Evolutionary conservation across 2,329 filamentous ascomycete species (phyloP).

Genomic region (Reticulascus tulasneorum): DNA sequence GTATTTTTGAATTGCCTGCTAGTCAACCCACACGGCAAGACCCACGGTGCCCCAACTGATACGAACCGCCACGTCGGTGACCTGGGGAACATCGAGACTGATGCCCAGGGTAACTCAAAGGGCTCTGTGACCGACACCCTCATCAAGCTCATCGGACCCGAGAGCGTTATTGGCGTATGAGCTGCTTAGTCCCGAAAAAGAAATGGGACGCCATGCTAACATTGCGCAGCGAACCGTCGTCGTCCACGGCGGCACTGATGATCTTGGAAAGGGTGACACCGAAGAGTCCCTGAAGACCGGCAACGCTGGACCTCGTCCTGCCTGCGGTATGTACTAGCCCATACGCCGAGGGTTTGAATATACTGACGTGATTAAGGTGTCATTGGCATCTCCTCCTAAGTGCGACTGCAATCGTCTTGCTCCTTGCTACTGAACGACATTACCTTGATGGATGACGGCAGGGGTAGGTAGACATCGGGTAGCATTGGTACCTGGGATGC

Average conservation of each 20-base stretch:
- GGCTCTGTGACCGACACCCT: slow-evolving; percentile 76
- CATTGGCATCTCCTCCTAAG: slow-evolving; percentile 79
- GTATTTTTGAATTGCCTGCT: slow-evolving; percentile 1
- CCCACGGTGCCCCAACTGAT: slow-evolving; percentile 83
- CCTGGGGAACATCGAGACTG: slow-evolving; percentile 94
- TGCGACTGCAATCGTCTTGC: too few species aligned
- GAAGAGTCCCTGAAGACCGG: slow-evolving; percentile 98
- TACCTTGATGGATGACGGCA: too few species aligned
- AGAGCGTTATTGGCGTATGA: slow-evolving; percentile 89
- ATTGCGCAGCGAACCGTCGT: slow-evolving; percentile 77
- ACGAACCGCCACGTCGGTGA: slow-evolving; percentile 91
- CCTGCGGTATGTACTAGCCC: slow-evolving; percentile 67
- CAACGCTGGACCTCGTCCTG: slow-evolving; percentile 88
- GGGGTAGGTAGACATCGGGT: too few species aligned
- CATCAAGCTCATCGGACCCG: slow-evolving; percentile 92
- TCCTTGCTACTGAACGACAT: too few species aligned
- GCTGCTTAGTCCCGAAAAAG: background rate
- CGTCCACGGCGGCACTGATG: slow-evolving; percentile 91
- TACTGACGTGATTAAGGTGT: slow-evolving; percentile 52
- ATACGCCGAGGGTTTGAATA: background rate
- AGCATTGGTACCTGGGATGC: too few species aligned
- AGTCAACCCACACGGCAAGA: slow-evolving; percentile 96
- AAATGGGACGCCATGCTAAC: slow-evolving; percentile 9
- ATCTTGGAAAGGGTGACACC: slow-evolving; percentile 87
- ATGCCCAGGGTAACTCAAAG: slow-evolving; percentile 84